These are phyloP conservation scores for Chrysoporthe cubensis DNA, from an alignment of 2,329 filamentous ascomycete species.

Conservation along the genomic window DNA sequence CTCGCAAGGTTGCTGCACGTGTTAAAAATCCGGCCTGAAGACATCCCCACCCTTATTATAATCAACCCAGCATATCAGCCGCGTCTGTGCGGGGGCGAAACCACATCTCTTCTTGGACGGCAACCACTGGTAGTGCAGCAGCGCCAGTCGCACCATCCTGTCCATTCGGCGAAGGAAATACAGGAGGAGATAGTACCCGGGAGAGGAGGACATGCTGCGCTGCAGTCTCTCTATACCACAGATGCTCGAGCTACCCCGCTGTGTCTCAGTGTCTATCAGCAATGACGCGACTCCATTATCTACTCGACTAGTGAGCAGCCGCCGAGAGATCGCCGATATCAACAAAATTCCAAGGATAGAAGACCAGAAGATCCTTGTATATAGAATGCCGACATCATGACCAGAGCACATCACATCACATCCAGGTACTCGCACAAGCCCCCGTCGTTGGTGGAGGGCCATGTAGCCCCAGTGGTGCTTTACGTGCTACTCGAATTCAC, in stretches of 20 bases:
- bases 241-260: not conserved
- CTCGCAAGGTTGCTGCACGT: slow-evolving; percentile 63
- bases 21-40: slow-evolving; percentile 67
- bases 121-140: slow-evolving; percentile 64
- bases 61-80: slow-evolving; percentile 58
- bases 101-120: slow-evolving; percentile 48
- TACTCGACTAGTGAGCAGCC: slow-evolving; percentile 6
- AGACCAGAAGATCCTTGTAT: slow-evolving; percentile 54
- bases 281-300: slow-evolving; percentile 1
- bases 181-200: slow-evolving; percentile 60
- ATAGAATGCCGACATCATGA: slow-evolving; percentile 56
- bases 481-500: slow-evolving; percentile 34
- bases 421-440: slow-evolving; percentile 57
- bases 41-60: slow-evolving; percentile 59
- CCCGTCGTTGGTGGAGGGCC: slow-evolving; percentile 50
- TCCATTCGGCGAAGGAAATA: slow-evolving; percentile 67
- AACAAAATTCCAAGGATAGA: slow-evolving; percentile 49
- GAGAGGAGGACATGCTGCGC: slow-evolving; percentile 30
- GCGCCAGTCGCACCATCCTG: slow-evolving; percentile 59
- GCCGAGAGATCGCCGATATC: slow-evolving; percentile 45
- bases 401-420: slow-evolving; percentile 47
- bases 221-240: slow-evolving; percentile 24
- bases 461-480: slow-evolving; percentile 53
- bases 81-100: slow-evolving; percentile 58
- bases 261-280: not conserved